Evolutionary conservation across 2,329 filamentous ascomycete species (phyloP).

Genomic region (Diaporthe longicolla): DNA sequence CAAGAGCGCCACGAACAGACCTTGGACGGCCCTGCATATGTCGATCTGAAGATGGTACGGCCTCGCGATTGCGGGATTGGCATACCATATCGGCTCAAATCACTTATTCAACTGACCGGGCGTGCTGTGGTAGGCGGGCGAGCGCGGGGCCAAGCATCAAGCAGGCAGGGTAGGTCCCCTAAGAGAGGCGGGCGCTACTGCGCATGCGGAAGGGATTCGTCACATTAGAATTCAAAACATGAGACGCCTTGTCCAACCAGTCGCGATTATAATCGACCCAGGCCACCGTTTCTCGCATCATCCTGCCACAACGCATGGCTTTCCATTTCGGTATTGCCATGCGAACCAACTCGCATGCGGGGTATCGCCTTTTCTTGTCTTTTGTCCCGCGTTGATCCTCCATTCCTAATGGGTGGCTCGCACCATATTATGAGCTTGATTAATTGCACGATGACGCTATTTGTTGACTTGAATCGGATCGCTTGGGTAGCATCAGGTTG

Average conservation of each 20-base stretch:
- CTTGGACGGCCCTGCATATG: neutral
- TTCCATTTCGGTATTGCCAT: constrained; percentile 31
- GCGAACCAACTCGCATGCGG: constrained; percentile 25
- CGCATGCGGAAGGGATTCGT: constrained; percentile 19
- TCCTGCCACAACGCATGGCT: constrained; percentile 29
- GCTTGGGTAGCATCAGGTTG: neutral
- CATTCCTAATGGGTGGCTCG: neutral
- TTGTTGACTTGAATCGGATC: neutral
- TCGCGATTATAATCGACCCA: neutral
- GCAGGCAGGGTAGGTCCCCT: neutral
- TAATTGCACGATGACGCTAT: constrained; percentile 3
- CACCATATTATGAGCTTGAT: neutral
- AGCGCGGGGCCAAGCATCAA: neutral
- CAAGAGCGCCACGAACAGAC: neutral
- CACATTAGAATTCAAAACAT: constrained; percentile 31
- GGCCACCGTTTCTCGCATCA: constrained; percentile 2
- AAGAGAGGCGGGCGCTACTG: constrained; percentile 7
- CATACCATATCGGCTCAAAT: neutral
- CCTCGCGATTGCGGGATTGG: neutral
- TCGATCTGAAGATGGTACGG: neutral
- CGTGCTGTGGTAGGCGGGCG: constrained; percentile 2
- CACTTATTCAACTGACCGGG: neutral
- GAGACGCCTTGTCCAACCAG: constrained; percentile 33
- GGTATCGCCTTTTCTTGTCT: constrained; percentile 18
- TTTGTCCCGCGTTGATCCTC: neutral